These are phyloP conservation scores for Vitis hybrid DNA, from an alignment of 177 flowering plant genomes.

Conservation along the genomic window DNA sequence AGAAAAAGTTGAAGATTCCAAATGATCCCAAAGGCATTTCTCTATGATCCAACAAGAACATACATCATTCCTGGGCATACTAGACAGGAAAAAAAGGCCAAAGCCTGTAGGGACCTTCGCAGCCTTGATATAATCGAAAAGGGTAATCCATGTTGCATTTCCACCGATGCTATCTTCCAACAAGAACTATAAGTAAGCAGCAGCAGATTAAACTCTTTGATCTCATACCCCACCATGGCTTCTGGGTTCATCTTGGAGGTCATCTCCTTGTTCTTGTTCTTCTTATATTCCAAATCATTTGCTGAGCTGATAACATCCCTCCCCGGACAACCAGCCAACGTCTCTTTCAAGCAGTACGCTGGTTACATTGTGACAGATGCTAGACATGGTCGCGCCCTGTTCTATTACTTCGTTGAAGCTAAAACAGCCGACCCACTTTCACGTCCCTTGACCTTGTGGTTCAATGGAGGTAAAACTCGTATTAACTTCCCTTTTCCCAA, in stretches of 20 bases:
- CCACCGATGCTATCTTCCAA: too few relatives aligned
- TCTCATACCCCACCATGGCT: conserved; percentile 7
- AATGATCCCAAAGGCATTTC: too few relatives aligned
- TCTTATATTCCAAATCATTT: conserved; percentile 9
- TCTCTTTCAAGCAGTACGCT: conserved; percentile 38
- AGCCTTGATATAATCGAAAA: too few relatives aligned
- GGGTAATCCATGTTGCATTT: too few relatives aligned
- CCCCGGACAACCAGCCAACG: conserved; percentile 42
- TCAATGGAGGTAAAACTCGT: conserved; percentile 42
- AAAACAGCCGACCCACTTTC: conserved; percentile 27
- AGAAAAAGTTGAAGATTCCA: too few relatives aligned
- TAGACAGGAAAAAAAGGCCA: too few relatives aligned
- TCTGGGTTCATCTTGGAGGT: conserved; percentile 1
- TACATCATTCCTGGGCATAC: too few relatives aligned
- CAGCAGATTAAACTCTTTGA: neutral
- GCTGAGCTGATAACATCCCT: conserved; percentile 31
- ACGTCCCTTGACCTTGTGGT: conserved; percentile 44
- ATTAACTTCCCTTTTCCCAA: too few relatives aligned
- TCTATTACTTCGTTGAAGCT: conserved; percentile 50
- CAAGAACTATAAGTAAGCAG: too few relatives aligned
- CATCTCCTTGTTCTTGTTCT: conserved; percentile 3
- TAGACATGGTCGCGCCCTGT: conserved; percentile 37
- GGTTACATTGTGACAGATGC: conserved; percentile 40
- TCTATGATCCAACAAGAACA: too few relatives aligned
- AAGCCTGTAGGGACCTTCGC: too few relatives aligned